phyloP scores from a whole-genome alignment of 2,329 filamentous ascomycete genomes.

The Biscogniauxia mediterranea region DNA sequence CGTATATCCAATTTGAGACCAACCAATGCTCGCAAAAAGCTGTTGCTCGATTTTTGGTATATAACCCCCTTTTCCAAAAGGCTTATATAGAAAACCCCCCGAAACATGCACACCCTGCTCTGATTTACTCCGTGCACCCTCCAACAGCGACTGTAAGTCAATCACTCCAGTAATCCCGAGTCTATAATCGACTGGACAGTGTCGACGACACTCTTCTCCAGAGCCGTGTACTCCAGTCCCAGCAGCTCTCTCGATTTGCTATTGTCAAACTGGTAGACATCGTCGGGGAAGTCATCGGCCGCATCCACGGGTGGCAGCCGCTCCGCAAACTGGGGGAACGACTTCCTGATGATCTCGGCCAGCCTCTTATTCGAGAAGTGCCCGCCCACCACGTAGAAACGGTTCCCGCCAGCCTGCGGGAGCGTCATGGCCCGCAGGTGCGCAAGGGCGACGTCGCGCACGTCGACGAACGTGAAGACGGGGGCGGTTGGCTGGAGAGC shows the following conservation, averaged over 20 bases:
- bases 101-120: too few relatives aligned
- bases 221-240: conserved; percentile 55
- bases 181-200: conserved; percentile 46
- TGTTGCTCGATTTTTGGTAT: too few relatives aligned
- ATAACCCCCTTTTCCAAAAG: too few relatives aligned
- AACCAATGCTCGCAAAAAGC: too few relatives aligned
- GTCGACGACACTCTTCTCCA: conserved; percentile 61
- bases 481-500: conserved; percentile 55
- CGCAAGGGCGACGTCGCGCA: conserved; percentile 59
- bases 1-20: too few relatives aligned
- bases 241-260: conserved; percentile 52
- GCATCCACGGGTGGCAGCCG: conserved; percentile 43
- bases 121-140: neutral
- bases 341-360: conserved; percentile 51
- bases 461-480: conserved; percentile 59
- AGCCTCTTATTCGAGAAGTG: conserved; percentile 62
- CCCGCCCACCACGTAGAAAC: conserved; percentile 62
- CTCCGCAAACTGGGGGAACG: conserved; percentile 52
- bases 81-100: too few relatives aligned
- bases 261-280: conserved; percentile 57
- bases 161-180: conserved; percentile 7
- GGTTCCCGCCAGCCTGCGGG: conserved; percentile 55
- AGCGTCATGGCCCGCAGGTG: conserved; percentile 61
- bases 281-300: conserved; percentile 41
- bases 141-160: neutral